Conservation (phyloP, 129 eudicot species). For the Centaurea solstitialis region DNA sequence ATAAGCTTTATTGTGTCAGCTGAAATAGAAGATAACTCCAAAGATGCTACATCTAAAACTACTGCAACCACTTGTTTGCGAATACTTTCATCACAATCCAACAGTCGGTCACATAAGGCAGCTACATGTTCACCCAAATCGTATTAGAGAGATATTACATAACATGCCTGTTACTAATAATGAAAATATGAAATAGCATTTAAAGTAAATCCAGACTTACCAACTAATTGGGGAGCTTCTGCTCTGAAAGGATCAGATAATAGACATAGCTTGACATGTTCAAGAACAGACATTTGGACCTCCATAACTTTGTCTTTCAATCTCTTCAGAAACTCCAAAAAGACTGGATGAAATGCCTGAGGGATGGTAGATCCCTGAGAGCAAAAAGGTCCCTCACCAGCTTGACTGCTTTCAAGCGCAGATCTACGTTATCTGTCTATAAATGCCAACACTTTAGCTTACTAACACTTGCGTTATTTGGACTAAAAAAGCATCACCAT, state of each 20-base stretch:
- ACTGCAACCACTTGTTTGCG: conserved; percentile 89
- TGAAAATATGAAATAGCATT: conserved; percentile 5
- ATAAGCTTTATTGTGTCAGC: conserved; percentile 78
- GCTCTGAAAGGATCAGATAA: conserved; percentile 70
- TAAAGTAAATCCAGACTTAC: conserved; percentile 40
- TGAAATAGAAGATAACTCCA: conserved; percentile 57
- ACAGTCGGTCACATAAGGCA: conserved; percentile 75
- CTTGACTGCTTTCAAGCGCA: conserved; percentile 68
- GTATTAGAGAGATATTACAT: background rate
- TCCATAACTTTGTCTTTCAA: conserved; percentile 71
- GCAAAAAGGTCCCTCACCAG: conserved; percentile 87
- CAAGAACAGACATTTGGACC: conserved; percentile 84
- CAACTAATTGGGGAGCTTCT: conserved; percentile 74
- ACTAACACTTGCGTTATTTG: background rate
- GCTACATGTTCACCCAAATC: conserved; percentile 45
- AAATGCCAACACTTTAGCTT: conserved; percentile 15
- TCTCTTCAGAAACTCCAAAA: conserved; percentile 82
- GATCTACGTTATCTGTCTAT: conserved; percentile 78
- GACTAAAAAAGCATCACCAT: background rate
- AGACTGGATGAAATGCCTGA: conserved; percentile 69
- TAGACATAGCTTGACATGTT: conserved; percentile 63
- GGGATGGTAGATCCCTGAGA: conserved; percentile 59
- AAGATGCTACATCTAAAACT: conserved; percentile 71
- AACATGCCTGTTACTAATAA: conserved; percentile 4
- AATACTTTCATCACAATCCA: conserved; percentile 89